phyloP scores from a whole-genome alignment of 1,284 basidiomycete species.

The Phellinidium pouzarii region DNA sequence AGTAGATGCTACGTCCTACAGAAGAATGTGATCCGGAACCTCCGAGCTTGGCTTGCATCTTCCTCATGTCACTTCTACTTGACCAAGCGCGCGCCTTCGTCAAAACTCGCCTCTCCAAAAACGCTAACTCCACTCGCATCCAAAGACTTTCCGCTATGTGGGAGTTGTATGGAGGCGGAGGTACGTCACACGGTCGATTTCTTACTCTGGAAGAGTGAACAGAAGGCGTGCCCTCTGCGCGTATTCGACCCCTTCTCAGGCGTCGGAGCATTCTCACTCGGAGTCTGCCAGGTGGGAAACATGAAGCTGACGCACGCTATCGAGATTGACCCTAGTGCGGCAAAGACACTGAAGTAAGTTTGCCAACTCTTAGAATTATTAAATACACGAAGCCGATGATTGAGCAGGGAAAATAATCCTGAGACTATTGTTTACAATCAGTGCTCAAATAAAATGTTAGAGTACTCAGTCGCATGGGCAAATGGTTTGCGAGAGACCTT shows the following conservation, averaged over 20 bases:
- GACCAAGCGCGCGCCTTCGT: conserved; percentile 39
- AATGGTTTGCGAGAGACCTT: conserved; percentile 32
- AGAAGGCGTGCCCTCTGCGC: conserved; percentile 32
- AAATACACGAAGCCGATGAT: conserved; percentile 11
- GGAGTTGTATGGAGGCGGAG: conserved; percentile 35
- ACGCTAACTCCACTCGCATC: conserved; percentile 17
- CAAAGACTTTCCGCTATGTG: conserved; percentile 39
- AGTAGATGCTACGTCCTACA: conserved; percentile 43
- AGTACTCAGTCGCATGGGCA: conserved; percentile 44
- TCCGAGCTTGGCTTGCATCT: conserved; percentile 39
- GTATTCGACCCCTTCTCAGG: conserved; percentile 63
- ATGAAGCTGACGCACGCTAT: conserved; percentile 56
- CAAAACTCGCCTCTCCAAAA: conserved; percentile 29
- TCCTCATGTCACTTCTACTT: conserved; percentile 55
- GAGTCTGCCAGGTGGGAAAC: conserved; percentile 43
- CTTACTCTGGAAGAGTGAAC: conserved; percentile 26
- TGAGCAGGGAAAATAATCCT: conserved; percentile 14
- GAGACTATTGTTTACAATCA: conserved; percentile 43
- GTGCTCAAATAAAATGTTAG: conserved; percentile 55
- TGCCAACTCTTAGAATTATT: conserved; percentile 33
- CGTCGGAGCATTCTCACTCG: conserved; percentile 55
- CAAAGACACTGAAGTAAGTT: conserved; percentile 49
- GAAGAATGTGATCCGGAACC: conserved; percentile 22
- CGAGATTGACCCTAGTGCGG: conserved; percentile 67
- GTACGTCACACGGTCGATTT: conserved; percentile 26